Evolutionary conservation across 78 protist species (phyloP), one percentile per base, ranked within the genome.

Genomic region (Pelomyxa schiedti): DNA sequence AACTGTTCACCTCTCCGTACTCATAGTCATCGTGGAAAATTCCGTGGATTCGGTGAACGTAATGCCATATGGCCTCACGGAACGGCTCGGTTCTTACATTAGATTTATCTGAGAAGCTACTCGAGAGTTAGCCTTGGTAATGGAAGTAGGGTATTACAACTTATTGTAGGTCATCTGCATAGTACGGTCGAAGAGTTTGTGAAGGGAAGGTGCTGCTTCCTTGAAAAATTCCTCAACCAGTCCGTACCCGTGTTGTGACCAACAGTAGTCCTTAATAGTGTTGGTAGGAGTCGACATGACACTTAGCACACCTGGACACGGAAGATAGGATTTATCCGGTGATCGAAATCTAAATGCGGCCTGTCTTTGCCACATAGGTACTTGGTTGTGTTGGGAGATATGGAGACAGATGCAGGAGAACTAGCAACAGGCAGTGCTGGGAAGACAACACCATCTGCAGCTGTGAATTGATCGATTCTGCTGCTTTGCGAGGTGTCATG

Each of bases 31-130:
- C 91, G 76, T 87, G 87, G 47, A 69, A 75, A 75, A 87, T 74
- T 35, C 91, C 91, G 29, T 82, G 77, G 4, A 87, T 74, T 38
- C 91, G 77, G 63, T 81, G 84, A 4, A 87, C 91, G 75, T 87
- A 87, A 75, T 81, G 77, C 88, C 91, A 82, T 28, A 87, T 79
- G 9, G 91, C 91, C 30, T 80, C 36, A n/a, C 91, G 75, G 76
- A 87, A 87, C 24, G 82, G 86, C 5, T 72, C 38, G 0, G 91
- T 87, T 43, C 82, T 88, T 9, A 87, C 82, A 47, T 87, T 77
- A 35, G 75, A 63, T 32, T 73, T 69, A 68, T 73, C 42, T 8
- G 76, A 64, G 58, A 78, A 82, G 72, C 66, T 75, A 58, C 58
- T 24, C 58, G 58, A n/a, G 39, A 5, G 39, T 47, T 16, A 47